These are phyloP conservation scores for Musa acuminata DNA, from an alignment of 176 grass and related monocot species.

Conservation along the genomic window DNA sequence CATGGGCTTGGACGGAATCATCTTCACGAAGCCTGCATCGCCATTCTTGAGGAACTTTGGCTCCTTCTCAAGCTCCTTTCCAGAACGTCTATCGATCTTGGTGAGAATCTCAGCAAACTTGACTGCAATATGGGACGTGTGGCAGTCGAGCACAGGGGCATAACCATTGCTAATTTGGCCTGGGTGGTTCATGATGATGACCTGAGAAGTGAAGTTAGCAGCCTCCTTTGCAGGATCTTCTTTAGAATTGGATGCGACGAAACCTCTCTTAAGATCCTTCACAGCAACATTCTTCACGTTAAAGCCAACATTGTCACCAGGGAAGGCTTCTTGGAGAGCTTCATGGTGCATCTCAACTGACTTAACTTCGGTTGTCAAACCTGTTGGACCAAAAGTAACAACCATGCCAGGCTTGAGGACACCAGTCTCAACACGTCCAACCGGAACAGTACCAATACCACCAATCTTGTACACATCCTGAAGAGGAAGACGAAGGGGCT, in stretches of 20 bases:
- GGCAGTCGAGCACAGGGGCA: constrained; percentile 76
- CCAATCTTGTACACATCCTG: constrained; percentile 99
- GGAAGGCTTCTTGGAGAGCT: constrained; percentile 61
- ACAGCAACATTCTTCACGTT: constrained; percentile 85
- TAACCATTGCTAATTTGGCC: constrained; percentile 85
- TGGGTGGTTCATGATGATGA: constrained; percentile 98
- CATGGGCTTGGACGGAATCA: constrained; percentile 95
- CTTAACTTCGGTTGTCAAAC: constrained; percentile 80
- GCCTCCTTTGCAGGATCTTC: constrained; percentile 92
- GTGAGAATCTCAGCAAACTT: constrained; percentile 83
- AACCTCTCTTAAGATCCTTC: constrained; percentile 86
- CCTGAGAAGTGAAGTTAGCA: constrained; percentile 73
- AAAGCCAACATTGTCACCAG: constrained; percentile 74
- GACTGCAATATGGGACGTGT: constrained; percentile 87
- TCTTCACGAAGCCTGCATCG: constrained; percentile 84
- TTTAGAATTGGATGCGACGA: constrained; percentile 77
- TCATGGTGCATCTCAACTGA: constrained; percentile 98
- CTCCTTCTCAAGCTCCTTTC: constrained; percentile 87
- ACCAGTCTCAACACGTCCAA: constrained; percentile 76
- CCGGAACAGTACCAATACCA: constrained; percentile 79
- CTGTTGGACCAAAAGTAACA: constrained; percentile 66
- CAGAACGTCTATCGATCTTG: constrained; percentile 82
- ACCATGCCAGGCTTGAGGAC: constrained; percentile 74
- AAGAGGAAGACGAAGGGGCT: constrained; percentile 89
- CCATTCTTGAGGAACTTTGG: constrained; percentile 92